phyloP scores from a whole-genome alignment of 176 grass and related monocot species.

The Triticum monococcum region DNA sequence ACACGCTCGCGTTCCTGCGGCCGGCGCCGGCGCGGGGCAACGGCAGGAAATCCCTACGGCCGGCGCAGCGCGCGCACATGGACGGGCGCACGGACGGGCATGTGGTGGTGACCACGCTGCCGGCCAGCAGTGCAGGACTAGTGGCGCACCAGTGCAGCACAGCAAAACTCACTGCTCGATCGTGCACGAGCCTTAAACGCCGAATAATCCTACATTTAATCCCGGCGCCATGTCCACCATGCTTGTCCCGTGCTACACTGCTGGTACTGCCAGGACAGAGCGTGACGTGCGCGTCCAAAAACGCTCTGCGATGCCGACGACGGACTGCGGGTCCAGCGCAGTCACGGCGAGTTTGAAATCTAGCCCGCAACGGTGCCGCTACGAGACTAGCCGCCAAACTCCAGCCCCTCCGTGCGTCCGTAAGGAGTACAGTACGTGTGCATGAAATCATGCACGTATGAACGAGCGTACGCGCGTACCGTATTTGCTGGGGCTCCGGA shows the following conservation, averaged over 20 bases:
- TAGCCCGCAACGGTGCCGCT: background rate
- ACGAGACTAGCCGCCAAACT: background rate
- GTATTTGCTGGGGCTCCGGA: constrained; percentile 42
- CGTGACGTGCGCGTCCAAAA: background rate
- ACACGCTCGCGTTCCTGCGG: no score
- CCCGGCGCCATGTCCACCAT: background rate
- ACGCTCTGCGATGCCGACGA: background rate
- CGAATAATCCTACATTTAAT: background rate
- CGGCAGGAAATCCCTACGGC: background rate
- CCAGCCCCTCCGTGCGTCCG: background rate
- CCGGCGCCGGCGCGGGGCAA: background rate
- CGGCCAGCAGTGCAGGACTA: no score
- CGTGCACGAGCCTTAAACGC: background rate
- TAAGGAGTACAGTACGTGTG: background rate
- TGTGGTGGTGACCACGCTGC: background rate
- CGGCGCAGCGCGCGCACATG: no score
- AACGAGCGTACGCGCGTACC: constrained; percentile 15
- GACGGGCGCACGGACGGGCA: background rate
- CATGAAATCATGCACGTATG: no score
- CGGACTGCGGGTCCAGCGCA: background rate
- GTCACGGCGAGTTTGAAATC: constrained; percentile 13
- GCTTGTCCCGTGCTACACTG: background rate
- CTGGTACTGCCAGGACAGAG: background rate
- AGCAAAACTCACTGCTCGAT: background rate
- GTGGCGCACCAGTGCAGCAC: background rate